Percentiles rank a stretch among this genome's conserved stretches.
These are phyloP conservation scores for Yarrowia porcina DNA, from an alignment of 805 yeast species.

Conservation along the genomic window DNA sequence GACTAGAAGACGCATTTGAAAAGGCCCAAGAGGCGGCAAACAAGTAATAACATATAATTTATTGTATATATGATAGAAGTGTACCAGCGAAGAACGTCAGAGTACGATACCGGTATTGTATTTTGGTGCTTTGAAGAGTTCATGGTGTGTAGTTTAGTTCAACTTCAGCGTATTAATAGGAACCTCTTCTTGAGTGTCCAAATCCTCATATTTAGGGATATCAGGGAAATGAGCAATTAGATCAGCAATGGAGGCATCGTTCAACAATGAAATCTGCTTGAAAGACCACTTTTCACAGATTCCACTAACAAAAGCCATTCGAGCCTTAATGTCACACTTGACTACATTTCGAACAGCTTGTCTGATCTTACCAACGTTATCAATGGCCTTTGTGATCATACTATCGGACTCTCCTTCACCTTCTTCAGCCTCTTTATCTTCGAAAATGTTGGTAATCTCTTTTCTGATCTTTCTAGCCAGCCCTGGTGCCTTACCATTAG, in stretches of 20 bases:
- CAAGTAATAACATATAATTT: neutral
- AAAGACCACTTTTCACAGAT: conserved; percentile 60
- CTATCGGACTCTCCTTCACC: conserved; percentile 42
- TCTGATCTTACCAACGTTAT: conserved; percentile 57
- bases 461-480: conserved; percentile 61
- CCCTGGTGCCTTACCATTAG: conserved; percentile 80
- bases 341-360: conserved; percentile 46
- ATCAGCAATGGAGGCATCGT: conserved; percentile 34
- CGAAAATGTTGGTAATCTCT: conserved; percentile 39
- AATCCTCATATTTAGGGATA: conserved; percentile 13
- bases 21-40: conserved; percentile 2
- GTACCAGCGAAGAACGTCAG: too few relatives aligned
- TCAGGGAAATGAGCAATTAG: conserved; percentile 41
- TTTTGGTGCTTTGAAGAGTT: neutral
- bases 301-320: conserved; percentile 70
- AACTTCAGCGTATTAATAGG: neutral
- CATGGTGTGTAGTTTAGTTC: neutral
- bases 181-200: neutral
- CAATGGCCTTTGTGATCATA: conserved; percentile 38
- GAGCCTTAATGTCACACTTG: conserved; percentile 50
- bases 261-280: conserved; percentile 53
- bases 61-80: too few relatives aligned
- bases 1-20: neutral
- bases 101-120: too few relatives aligned
- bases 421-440: conserved; percentile 42